Evolutionary conservation across 2,329 filamentous ascomycete genomes (phyloP).

Genomic region (Diplodia sapinea): DNA sequence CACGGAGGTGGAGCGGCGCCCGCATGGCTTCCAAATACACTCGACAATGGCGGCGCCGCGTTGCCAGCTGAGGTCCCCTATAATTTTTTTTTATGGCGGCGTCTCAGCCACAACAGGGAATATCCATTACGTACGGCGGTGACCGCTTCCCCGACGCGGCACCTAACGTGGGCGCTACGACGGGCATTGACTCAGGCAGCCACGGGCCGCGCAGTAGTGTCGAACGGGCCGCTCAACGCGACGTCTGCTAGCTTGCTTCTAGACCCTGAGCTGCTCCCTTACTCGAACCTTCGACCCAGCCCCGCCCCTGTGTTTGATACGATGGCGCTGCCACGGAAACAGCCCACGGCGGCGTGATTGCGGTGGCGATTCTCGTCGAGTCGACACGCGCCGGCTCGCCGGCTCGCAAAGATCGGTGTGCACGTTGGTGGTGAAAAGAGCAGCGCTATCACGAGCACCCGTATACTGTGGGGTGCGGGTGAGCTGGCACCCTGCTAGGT

Average conservation of each 20-base stretch:
- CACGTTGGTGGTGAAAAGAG: neutral
- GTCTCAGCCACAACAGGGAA: constrained; percentile 5
- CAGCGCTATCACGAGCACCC: constrained; percentile 15
- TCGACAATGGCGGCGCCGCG: neutral
- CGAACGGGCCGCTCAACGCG: constrained; percentile 18
- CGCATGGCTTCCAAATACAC: neutral
- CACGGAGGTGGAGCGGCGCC: neutral
- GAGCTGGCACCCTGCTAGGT: constrained; percentile 18
- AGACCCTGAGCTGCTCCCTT: constrained; percentile 11
- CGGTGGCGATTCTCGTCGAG: constrained; percentile 18
- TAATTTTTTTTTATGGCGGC: neutral
- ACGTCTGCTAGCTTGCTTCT: constrained; percentile 9
- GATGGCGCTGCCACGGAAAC: constrained; percentile 11
- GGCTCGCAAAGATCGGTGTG: constrained; percentile 15
- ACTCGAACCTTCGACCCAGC: constrained; percentile 12
- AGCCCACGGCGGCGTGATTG: constrained; percentile 25
- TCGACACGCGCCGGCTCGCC: neutral
- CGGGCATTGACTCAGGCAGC: constrained; percentile 7
- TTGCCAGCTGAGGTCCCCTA: neutral
- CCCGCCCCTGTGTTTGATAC: constrained; percentile 16
- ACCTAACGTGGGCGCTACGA: neutral
- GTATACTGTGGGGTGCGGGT: constrained; percentile 23
- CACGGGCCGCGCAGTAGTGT: constrained; percentile 25
- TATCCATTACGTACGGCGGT: constrained; percentile 14
- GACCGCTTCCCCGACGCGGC: neutral